Percentiles rank a stretch among this genome's conserved stretches.
Evolutionary conservation across 2,329 filamentous ascomycete species (phyloP).

Genomic region (Claviceps pusilla): DNA sequence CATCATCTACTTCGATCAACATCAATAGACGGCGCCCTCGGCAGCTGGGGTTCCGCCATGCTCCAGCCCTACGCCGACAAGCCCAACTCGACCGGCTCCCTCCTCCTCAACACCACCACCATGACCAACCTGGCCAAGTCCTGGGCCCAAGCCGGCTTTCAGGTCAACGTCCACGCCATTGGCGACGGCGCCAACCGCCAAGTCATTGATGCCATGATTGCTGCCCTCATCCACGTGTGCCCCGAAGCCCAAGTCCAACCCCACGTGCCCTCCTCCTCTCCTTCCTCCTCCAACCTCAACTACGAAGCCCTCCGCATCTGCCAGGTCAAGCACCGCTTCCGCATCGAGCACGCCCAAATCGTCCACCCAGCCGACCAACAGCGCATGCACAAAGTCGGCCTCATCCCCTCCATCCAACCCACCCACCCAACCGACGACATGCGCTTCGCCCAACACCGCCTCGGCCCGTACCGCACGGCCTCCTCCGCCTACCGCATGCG

Average conservation of each 20-base stretch:
- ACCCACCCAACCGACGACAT: constrained; percentile 60
- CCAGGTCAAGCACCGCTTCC: constrained; percentile 42
- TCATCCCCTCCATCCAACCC: constrained; percentile 55
- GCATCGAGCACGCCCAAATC: constrained; percentile 58
- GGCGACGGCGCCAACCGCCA: constrained; percentile 54
- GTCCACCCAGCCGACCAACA: constrained; percentile 50
- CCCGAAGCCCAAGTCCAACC: constrained; percentile 20
- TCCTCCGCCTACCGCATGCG: constrained; percentile 52
- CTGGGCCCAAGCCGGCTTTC: constrained; percentile 47
- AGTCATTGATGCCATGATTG: constrained; percentile 47
- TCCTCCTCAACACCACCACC: constrained; percentile 49
- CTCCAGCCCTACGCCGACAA: constrained; percentile 54
- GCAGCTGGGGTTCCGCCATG: constrained; percentile 57
- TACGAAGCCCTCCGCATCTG: constrained; percentile 28
- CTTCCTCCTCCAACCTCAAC: constrained; percentile 6
- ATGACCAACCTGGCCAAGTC: constrained; percentile 36
- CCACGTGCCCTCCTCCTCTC: constrained; percentile 18
- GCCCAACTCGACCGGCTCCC: constrained; percentile 43
- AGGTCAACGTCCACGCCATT: constrained; percentile 60
- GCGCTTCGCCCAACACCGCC: constrained; percentile 46
- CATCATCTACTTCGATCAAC: not conserved
- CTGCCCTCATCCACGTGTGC: constrained; percentile 39
- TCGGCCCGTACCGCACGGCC: constrained; percentile 39
- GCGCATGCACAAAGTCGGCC: constrained; percentile 41
- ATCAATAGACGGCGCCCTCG: constrained; percentile 48